These are phyloP conservation scores for Dactylis glomerata DNA, from an alignment of 176 grass and related monocot genomes.

Conservation along the genomic window DNA sequence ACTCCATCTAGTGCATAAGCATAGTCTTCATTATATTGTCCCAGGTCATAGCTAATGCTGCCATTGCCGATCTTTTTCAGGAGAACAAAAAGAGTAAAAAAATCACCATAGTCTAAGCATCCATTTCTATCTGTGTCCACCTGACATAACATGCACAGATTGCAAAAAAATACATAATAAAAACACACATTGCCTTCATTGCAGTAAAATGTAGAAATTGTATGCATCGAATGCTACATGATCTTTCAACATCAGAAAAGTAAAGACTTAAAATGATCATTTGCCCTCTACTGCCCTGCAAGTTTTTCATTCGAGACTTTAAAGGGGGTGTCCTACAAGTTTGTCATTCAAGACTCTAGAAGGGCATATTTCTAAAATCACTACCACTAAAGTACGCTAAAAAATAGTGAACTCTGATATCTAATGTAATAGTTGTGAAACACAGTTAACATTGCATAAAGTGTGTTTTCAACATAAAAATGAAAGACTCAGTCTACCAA, in stretches of 20 bases:
- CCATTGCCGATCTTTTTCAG: conserved; percentile 74
- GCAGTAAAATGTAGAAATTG: not conserved
- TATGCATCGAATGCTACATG: not conserved
- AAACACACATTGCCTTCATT: not conserved
- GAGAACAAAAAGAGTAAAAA: conserved; percentile 81
- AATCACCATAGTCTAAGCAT: conserved; percentile 73
- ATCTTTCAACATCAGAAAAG: not conserved
- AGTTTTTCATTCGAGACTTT: not conserved
- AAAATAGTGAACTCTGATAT: not conserved
- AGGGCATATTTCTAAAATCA: conserved; percentile 7
- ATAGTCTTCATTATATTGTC: too few species aligned
- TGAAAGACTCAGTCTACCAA: too few species aligned
- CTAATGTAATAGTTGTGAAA: not conserved
- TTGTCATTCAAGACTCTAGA: too few species aligned
- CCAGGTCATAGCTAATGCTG: too few species aligned
- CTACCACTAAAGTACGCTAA: not conserved
- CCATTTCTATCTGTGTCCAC: conserved; percentile 85
- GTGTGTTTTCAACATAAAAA: too few species aligned
- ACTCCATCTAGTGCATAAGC: too few species aligned
- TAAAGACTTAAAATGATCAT: not conserved
- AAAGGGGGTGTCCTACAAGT: not conserved
- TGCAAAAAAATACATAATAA: conserved; percentile 35
- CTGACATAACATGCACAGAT: conserved; percentile 43
- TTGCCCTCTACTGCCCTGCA: not conserved
- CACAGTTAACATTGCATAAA: not conserved